Conservation (phyloP, 1,284 basidiomycete species). For the Erythrobasidium hasegawianum region DNA sequence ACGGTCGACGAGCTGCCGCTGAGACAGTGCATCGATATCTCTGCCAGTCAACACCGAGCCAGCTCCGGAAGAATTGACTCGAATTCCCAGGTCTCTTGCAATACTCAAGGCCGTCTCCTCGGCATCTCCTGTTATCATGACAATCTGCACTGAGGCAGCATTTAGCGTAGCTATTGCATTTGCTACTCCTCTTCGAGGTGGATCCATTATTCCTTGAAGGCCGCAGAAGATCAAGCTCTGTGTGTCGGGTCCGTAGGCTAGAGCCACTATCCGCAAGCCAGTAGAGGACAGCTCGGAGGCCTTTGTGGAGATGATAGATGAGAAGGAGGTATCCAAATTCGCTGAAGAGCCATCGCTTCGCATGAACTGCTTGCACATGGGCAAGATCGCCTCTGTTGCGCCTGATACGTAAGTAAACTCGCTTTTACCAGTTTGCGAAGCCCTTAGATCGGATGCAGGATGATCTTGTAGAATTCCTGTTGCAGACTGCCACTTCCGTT, state of each 20-base stretch:
- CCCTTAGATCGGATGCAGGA: constrained; percentile 45
- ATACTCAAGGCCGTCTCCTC: constrained; percentile 87
- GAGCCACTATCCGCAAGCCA: constrained; percentile 81
- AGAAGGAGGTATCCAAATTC: constrained; percentile 64
- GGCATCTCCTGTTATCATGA: constrained; percentile 98
- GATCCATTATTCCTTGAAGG: constrained; percentile 92
- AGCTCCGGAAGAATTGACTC: constrained; percentile 50
- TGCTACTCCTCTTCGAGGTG: constrained; percentile 86
- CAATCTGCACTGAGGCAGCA: constrained; percentile 81
- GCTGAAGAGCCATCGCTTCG: constrained; percentile 79
- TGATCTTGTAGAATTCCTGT: constrained; percentile 59
- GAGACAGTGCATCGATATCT: constrained; percentile 77
- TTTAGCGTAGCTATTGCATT: constrained; percentile 78
- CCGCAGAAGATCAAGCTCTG: constrained; percentile 78
- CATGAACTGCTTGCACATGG: constrained; percentile 80
- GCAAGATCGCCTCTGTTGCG: constrained; percentile 80
- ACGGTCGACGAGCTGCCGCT: constrained; percentile 72
- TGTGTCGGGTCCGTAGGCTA: constrained; percentile 68
- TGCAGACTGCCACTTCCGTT: constrained; percentile 87
- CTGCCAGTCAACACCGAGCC: constrained; percentile 70
- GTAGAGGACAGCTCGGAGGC: constrained; percentile 67
- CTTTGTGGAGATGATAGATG: constrained; percentile 63
- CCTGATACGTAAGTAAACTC: constrained; percentile 91
- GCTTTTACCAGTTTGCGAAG: constrained; percentile 47
- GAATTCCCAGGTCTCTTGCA: constrained; percentile 80